phyloP scores from a whole-genome alignment of 495 filamentous ascomycete genomes.

The Podospora didyma region DNA sequence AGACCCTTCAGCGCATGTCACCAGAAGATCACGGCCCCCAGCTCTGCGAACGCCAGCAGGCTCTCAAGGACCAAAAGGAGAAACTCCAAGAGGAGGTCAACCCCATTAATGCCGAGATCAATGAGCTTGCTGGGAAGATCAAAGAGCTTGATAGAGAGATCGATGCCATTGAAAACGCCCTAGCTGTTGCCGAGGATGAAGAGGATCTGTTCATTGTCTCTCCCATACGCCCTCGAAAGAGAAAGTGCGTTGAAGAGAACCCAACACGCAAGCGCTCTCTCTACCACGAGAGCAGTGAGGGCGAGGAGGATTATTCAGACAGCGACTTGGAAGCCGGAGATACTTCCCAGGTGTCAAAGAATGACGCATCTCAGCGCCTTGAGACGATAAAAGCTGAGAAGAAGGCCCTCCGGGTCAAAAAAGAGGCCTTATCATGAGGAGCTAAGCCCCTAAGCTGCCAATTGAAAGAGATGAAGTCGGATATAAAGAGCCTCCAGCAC shows the following conservation, averaged over 20 bases:
- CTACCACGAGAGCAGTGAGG: too few relatives aligned
- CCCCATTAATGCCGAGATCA: neutral
- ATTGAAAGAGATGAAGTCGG: conserved; percentile 12
- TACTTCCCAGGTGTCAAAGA: neutral
- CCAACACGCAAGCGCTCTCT: too few relatives aligned
- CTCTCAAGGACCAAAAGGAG: conserved; percentile 14
- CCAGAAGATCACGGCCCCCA: conserved; percentile 39
- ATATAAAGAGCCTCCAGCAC: conserved; percentile 27
- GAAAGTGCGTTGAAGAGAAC: neutral
- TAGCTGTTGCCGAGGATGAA: neutral
- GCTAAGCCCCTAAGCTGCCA: conserved; percentile 4
- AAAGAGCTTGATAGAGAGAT: neutral
- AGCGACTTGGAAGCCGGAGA: too few relatives aligned
- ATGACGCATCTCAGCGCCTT: neutral
- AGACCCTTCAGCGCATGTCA: conserved; percentile 23
- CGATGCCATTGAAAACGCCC: neutral
- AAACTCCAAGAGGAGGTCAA: conserved; percentile 29
- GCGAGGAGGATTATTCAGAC: too few relatives aligned
- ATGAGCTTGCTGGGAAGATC: neutral
- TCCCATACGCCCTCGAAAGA: neutral
- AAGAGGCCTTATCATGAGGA: conserved; percentile 27
- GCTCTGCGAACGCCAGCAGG: neutral
- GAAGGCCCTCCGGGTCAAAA: conserved; percentile 14
- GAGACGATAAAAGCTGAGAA: conserved; percentile 8
- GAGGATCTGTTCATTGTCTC: neutral